phyloP scores from a whole-genome alignment of 179 eudicot species.

The Silene vulgaris region DNA sequence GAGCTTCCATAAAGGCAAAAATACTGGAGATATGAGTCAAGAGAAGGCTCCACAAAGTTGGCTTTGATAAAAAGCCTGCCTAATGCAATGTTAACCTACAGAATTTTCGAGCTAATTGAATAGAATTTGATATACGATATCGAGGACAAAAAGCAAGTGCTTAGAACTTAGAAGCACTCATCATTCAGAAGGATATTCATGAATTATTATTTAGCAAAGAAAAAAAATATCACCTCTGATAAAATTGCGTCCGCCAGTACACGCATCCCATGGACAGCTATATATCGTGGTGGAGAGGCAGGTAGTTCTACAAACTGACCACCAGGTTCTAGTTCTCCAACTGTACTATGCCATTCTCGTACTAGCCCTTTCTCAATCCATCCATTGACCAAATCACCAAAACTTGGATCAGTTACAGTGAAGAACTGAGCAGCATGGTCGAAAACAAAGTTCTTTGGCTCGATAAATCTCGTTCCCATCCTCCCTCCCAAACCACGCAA shows the following conservation, averaged over 20 bases:
- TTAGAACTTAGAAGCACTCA: background rate
- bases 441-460: slow-evolving; percentile 58
- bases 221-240: slow-evolving; percentile 48
- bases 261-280: slow-evolving; percentile 86
- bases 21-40: background rate
- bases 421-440: slow-evolving; percentile 98
- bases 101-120: too few species aligned
- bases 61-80: background rate
- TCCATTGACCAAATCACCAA: slow-evolving; percentile 59
- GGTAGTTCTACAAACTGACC: slow-evolving; percentile 57
- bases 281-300: slow-evolving; percentile 57
- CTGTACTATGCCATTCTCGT: slow-evolving; percentile 57
- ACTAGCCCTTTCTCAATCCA: slow-evolving; percentile 76
- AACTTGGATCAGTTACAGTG: slow-evolving; percentile 60
- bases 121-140: too few species aligned
- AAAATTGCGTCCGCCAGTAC: slow-evolving; percentile 78
- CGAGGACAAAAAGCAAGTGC: background rate
- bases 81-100: background rate
- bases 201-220: background rate
- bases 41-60: background rate
- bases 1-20: background rate
- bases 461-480: slow-evolving; percentile 80
- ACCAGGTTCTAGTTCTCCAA: slow-evolving; percentile 83
- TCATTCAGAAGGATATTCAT: background rate
- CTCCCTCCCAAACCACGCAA: slow-evolving; percentile 96